Percentiles rank a stretch among this genome's conserved stretches.
Conservation (phyloP, 331 rosid genomes). For the Dryas integrifolia region DNA sequence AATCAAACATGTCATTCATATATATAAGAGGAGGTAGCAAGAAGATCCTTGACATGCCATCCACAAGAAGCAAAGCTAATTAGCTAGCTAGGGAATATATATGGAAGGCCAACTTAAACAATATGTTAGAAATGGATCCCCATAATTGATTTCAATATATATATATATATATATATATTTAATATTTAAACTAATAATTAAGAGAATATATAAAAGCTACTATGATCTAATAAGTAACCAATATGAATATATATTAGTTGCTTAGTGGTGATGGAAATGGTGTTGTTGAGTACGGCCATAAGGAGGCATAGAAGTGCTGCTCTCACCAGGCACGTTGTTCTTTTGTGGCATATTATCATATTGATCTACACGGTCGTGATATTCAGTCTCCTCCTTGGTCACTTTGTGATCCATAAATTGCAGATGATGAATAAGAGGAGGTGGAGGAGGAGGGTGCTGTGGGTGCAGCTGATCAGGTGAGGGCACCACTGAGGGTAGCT, state of each 20-base stretch:
- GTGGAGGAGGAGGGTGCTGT: background rate
- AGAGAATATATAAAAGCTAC: no score
- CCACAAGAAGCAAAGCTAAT: no score
- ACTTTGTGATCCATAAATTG: constrained; percentile 47
- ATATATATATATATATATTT: no score
- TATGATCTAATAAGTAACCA: no score
- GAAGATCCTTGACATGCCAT: no score
- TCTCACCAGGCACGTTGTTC: constrained; percentile 42
- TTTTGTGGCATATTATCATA: background rate
- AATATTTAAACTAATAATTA: no score
- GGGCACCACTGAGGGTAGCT: constrained; percentile 89
- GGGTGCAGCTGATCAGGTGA: constrained; percentile 14
- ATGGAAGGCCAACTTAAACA: no score
- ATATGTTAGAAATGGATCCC: no score
- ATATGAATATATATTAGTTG: background rate
- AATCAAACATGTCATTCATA: no score
- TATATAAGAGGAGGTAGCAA: no score
- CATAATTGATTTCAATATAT: no score
- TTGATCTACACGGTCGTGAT: constrained; percentile 3
- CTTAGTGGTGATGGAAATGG: constrained; percentile 34
- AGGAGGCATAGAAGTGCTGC: constrained; percentile 50
- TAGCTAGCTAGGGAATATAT: no score
- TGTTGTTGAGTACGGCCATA: constrained; percentile 36
- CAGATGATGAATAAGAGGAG: background rate
- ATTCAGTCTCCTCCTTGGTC: constrained; percentile 61